Percentiles rank a stretch among this genome's conserved stretches.
Evolutionary conservation across 2,329 filamentous ascomycete species (phyloP).

Genomic region (Volutella citrinella): DNA sequence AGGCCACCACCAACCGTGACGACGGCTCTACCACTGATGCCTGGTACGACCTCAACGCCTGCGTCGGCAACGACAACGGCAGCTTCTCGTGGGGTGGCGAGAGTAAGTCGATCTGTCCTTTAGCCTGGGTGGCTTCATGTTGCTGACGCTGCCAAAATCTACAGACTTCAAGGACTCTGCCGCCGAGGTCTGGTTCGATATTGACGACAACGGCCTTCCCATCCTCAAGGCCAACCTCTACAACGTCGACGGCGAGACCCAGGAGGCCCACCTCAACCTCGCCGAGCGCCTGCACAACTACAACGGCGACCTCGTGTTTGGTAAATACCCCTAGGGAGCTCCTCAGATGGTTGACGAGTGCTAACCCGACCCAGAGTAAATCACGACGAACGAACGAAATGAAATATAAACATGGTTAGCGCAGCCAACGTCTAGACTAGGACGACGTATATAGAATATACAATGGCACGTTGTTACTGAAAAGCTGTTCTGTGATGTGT

Average conservation of each 20-base stretch:
- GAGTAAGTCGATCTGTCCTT: too few species aligned
- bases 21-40: conserved; percentile 41
- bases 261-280: conserved; percentile 50
- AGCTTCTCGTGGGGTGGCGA: conserved; percentile 41
- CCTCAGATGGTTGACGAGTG: too few species aligned
- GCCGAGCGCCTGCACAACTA: conserved; percentile 52
- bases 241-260: conserved; percentile 39
- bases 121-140: too few species aligned
- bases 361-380: too few species aligned
- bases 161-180: conserved; percentile 46
- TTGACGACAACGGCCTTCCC: conserved; percentile 48
- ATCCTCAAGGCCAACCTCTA: conserved; percentile 50
- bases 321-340: too few species aligned
- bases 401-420: too few species aligned
- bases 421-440: too few species aligned
- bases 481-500: too few species aligned
- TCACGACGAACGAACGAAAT: too few species aligned
- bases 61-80: conserved; percentile 49
- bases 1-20: conserved; percentile 34
- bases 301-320: conserved; percentile 35
- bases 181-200: conserved; percentile 41
- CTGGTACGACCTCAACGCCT: conserved; percentile 45
- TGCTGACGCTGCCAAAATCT: too few species aligned
- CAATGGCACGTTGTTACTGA: too few species aligned
- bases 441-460: too few species aligned